phyloP scores from a whole-genome alignment of 148 eudicot genomes.

The Cornus florida region DNA sequence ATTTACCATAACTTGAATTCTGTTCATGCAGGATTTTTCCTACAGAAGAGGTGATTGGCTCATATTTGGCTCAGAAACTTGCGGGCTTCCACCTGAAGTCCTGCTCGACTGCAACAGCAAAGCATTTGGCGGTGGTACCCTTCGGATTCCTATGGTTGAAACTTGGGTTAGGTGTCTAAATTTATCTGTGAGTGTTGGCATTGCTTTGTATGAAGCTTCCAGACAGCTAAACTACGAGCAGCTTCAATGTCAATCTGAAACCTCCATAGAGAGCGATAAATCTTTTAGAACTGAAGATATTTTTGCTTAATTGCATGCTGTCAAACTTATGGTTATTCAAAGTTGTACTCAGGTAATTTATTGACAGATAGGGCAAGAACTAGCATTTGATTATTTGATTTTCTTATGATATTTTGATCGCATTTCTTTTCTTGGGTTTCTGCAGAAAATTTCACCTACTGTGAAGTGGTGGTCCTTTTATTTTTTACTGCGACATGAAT shows the following conservation, averaged over 20 bases:
- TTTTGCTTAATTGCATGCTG: conserved; percentile 46
- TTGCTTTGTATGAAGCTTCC: conserved; percentile 89
- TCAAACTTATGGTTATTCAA: background rate
- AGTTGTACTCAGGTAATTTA: no score
- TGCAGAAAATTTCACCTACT: no score
- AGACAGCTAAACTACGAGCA: conserved; percentile 92
- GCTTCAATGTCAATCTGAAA: conserved; percentile 44
- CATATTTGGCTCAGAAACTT: conserved; percentile 91
- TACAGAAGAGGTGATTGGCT: conserved; percentile 94
- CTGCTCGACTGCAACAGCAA: conserved; percentile 68
- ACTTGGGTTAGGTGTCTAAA: conserved; percentile 94
- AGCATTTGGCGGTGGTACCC: conserved; percentile 64
- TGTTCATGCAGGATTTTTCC: conserved; percentile 57
- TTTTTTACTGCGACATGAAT: no score
- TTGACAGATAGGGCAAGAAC: no score
- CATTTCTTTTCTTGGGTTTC: no score
- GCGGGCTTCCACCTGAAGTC: conserved; percentile 79
- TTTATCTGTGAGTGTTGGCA: conserved; percentile 95
- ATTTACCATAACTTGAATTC: background rate
- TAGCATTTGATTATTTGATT: no score
- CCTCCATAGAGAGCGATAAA: conserved; percentile 28
- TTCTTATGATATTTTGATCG: no score
- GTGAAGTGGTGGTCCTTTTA: no score
- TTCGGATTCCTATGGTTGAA: conserved; percentile 90
- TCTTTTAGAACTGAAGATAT: conserved; percentile 62